A percentile compares a stretch with the other conserved stretches of the same genome.
phyloP scores from a whole-genome alignment of 345 rosid species.

The Arabidopsis suecica region DNA sequence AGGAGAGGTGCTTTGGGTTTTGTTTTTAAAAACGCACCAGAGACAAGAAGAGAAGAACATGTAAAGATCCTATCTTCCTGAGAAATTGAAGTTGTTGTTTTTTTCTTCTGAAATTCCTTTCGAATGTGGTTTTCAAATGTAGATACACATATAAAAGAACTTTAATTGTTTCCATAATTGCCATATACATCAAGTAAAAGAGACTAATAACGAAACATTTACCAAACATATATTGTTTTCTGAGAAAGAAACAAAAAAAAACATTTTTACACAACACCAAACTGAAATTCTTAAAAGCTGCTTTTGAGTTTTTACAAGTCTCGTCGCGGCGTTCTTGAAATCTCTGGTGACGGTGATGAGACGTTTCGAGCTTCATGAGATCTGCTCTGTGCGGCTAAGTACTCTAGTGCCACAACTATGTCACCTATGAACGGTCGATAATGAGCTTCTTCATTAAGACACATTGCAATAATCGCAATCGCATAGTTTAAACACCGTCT shows the following conservation, averaged over 20 bases:
- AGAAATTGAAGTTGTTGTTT: background rate
- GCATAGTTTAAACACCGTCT: slow-evolving; percentile 88
- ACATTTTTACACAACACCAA: slow-evolving; percentile 29
- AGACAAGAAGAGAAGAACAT: slow-evolving; percentile 37
- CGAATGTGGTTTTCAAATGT: slow-evolving; percentile 25
- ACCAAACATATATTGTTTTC: slow-evolving; percentile 8
- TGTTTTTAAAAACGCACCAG: slow-evolving; percentile 24
- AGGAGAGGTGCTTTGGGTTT: slow-evolving; percentile 35
- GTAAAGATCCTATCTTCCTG: slow-evolving; percentile 37
- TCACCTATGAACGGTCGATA: slow-evolving; percentile 85
- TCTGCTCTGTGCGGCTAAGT: slow-evolving; percentile 59
- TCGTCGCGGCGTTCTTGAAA: slow-evolving; percentile 34
- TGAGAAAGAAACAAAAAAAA: background rate
- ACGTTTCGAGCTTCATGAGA: slow-evolving; percentile 38
- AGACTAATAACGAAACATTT: slow-evolving; percentile 19
- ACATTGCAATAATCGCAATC: slow-evolving; percentile 86
- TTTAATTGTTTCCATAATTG: slow-evolving; percentile 17
- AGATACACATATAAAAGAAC: slow-evolving; percentile 20
- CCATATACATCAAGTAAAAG: slow-evolving; percentile 8
- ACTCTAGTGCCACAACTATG: slow-evolving; percentile 88
- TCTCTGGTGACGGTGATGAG: slow-evolving; percentile 36
- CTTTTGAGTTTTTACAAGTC: slow-evolving; percentile 17
- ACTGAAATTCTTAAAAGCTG: slow-evolving; percentile 15
- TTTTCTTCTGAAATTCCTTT: slow-evolving; percentile 2
- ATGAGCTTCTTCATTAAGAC: slow-evolving; percentile 90